Conservation (phyloP, 2,329 filamentous ascomycete genomes). For the Paraphoma chrysanthemicola region DNA sequence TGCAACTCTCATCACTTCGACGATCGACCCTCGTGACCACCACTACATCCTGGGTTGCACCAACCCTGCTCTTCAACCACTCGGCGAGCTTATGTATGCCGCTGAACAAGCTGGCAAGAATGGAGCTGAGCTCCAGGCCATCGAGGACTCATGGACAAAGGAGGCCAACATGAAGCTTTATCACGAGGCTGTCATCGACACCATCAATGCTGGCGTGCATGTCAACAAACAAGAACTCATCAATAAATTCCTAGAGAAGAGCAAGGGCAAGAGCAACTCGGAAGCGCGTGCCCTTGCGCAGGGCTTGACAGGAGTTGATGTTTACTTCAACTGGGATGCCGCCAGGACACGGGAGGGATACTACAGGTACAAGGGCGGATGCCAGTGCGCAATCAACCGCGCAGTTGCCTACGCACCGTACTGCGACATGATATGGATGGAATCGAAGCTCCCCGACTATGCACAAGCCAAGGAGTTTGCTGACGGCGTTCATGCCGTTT, state of each 20-base stretch:
- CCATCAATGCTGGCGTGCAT: conserved; percentile 73
- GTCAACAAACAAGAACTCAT: conserved; percentile 74
- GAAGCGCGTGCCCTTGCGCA: conserved; percentile 84
- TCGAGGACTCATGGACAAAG: conserved; percentile 87
- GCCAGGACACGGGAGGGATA: conserved; percentile 92
- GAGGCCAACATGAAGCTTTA: conserved; percentile 86
- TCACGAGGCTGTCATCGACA: conserved; percentile 84
- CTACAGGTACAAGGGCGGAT: conserved; percentile 91
- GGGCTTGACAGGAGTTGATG: conserved; percentile 76
- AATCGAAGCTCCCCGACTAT: conserved; percentile 94
- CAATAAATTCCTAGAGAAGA: conserved; percentile 68
- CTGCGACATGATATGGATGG: conserved; percentile 99
- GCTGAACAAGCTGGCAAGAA: conserved; percentile 83
- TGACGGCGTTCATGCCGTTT: conserved; percentile 89
- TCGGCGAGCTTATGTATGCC: conserved; percentile 88
- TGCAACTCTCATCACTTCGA: conserved; percentile 94
- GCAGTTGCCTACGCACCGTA: conserved; percentile 92
- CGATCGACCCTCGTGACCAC: conserved; percentile 95
- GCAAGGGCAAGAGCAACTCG: conserved; percentile 83
- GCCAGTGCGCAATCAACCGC: conserved; percentile 87
- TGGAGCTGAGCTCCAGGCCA: conserved; percentile 81
- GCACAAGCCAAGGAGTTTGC: conserved; percentile 92
- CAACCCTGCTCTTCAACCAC: conserved; percentile 81
- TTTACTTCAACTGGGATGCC: conserved; percentile 96
- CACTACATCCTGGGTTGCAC: conserved; percentile 90